Conservation (phyloP, 805 yeast species). For the Ogataea polymorpha region DNA sequence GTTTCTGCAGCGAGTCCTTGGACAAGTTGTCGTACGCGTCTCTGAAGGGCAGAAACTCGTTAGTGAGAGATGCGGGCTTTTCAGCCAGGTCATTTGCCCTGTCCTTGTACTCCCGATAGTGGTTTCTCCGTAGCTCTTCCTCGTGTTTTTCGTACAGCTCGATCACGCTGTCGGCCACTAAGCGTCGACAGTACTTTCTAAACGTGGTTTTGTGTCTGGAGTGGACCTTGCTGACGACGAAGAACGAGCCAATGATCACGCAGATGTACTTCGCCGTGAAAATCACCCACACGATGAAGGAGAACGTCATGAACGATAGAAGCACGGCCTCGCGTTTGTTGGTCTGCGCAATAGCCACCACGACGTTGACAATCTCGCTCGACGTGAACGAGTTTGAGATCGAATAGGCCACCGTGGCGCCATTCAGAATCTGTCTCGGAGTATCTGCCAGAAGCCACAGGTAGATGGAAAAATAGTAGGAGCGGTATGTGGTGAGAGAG, state of each 20-base stretch:
- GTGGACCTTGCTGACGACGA: conserved; percentile 17
- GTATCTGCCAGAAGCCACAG: conserved; percentile 71
- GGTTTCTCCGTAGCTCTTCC: conserved; percentile 4
- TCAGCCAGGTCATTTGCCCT: not conserved
- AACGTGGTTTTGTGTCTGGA: conserved; percentile 12
- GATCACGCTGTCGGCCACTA: conserved; percentile 29
- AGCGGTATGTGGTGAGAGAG: conserved; percentile 61
- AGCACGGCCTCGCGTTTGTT: conserved; percentile 68
- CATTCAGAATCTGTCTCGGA: conserved; percentile 84
- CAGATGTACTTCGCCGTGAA: conserved; percentile 39
- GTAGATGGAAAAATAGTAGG: conserved; percentile 58
- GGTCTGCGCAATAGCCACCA: conserved; percentile 55
- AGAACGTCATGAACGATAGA: conserved; percentile 69
- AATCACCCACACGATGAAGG: conserved; percentile 70
- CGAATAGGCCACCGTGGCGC: conserved; percentile 61
- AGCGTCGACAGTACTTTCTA: conserved; percentile 21
- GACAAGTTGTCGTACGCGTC: not conserved
- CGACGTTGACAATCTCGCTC: conserved; percentile 40
- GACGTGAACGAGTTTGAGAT: conserved; percentile 41
- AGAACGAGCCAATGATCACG: conserved; percentile 22
- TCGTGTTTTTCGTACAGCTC: conserved; percentile 27
- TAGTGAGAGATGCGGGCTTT: not conserved
- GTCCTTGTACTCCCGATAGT: too few species aligned
- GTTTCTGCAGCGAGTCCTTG: conserved; percentile 2
- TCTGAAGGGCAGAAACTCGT: not conserved